These are phyloP conservation scores for Chlorella vulgaris DNA, from an alignment of 139 green algal species.

Conservation along the genomic window DNA sequence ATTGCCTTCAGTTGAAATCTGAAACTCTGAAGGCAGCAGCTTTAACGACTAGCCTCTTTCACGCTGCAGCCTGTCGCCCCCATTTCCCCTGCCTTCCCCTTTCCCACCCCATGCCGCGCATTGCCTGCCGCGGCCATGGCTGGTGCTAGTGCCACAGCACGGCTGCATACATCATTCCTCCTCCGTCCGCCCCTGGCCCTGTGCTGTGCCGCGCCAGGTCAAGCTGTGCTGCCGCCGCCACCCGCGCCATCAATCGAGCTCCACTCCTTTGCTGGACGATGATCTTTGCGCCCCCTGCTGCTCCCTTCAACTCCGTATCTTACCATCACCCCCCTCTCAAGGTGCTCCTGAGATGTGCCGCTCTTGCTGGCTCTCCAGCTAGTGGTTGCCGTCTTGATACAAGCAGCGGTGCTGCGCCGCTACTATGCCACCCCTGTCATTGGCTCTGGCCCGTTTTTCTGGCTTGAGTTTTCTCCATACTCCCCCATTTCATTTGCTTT, in stretches of 20 bases:
- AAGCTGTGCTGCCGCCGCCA: not conserved
- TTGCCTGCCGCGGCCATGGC: conserved; percentile 23
- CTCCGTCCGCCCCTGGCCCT: not conserved
- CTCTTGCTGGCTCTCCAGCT: too few relatives aligned
- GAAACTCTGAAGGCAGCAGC: too few relatives aligned
- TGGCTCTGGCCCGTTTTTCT: conserved; percentile 7
- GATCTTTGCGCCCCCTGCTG: conserved; percentile 9
- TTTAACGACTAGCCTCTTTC: too few relatives aligned
- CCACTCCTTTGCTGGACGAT: not conserved
- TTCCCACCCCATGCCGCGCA: not conserved
- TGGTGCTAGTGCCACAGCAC: not conserved
- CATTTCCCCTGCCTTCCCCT: not conserved
- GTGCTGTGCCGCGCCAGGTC: conserved; percentile 6
- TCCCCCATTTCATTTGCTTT: not conserved
- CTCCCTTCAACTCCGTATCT: not conserved
- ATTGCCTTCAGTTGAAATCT: too few relatives aligned
- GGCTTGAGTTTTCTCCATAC: not conserved
- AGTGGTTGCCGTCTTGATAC: not conserved
- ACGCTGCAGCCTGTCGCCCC: not conserved
- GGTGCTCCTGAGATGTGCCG: not conserved
- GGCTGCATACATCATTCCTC: conserved; percentile 3
- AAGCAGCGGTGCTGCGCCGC: not conserved
- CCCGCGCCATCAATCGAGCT: too few relatives aligned
- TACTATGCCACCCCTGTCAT: conserved; percentile 1
- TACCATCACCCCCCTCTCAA: not conserved